A percentile compares a stretch with the other conserved stretches of the same genome.
These are phyloP conservation scores for Globisporangium abappressorium DNA, from an alignment of 352 stramenopile species.

Conservation along the genomic window DNA sequence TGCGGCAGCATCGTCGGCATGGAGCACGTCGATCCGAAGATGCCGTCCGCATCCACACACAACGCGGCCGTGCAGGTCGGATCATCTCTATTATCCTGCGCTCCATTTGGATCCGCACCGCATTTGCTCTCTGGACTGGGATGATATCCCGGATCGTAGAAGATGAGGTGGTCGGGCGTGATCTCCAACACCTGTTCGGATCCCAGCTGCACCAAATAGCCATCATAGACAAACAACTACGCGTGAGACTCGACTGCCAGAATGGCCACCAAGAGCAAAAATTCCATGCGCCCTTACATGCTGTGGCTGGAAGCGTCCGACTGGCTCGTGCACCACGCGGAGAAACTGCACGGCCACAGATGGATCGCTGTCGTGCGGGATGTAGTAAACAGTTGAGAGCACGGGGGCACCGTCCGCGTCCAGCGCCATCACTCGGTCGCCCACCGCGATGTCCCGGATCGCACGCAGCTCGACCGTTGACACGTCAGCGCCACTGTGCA, in stretches of 20 bases:
- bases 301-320: background rate
- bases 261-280: background rate
- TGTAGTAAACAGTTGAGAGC: slow-evolving; percentile 64
- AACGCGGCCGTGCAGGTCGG: background rate
- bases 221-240: slow-evolving; percentile 1
- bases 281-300: background rate
- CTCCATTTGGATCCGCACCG: background rate
- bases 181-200: slow-evolving; percentile 28
- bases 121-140: background rate
- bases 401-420: slow-evolving; percentile 28
- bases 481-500: background rate
- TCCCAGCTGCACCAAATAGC: background rate
- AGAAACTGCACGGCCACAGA: slow-evolving; percentile 23
- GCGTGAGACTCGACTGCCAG: slow-evolving; percentile 4
- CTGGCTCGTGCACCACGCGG: slow-evolving; percentile 31
- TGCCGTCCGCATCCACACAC: background rate
- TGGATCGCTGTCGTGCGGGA: slow-evolving; percentile 44
- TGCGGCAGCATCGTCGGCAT: slow-evolving; percentile 18
- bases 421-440: slow-evolving; percentile 56
- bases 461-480: slow-evolving; percentile 23
- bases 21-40: background rate
- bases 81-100: background rate
- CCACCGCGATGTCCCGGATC: slow-evolving; percentile 27
- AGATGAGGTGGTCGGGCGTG: slow-evolving; percentile 52
- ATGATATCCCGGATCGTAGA: slow-evolving; percentile 14